phyloP scores from a whole-genome alignment of 257 asterid genomes.

The Solanum chmielewskii region DNA sequence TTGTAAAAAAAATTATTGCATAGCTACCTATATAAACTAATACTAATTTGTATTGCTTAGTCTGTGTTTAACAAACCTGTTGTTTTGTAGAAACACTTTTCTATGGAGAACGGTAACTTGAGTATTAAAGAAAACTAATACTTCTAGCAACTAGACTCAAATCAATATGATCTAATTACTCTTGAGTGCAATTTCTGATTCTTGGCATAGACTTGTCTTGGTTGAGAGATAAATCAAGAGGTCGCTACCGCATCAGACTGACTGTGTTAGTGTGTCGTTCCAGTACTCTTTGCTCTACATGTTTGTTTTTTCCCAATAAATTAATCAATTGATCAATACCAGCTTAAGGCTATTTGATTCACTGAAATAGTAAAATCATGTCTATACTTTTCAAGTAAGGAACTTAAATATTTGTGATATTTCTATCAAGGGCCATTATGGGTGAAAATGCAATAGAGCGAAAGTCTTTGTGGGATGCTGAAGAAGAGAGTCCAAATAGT shows the following conservation, averaged over 20 bases:
- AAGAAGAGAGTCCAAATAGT: not conserved
- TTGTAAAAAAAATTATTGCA: not conserved
- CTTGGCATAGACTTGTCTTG: not conserved
- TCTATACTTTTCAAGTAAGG: not conserved
- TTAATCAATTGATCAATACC: not conserved
- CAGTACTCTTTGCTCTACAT: not conserved
- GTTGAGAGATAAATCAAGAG: not conserved
- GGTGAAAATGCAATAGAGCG: slow-evolving; percentile 4
- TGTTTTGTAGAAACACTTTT: not conserved
- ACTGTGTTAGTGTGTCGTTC: not conserved
- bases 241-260: not conserved
- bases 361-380: not conserved
- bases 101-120: not conserved
- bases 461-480: slow-evolving; percentile 7
- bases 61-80: not conserved
- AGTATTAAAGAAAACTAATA: not conserved
- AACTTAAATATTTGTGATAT: not conserved
- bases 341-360: not conserved
- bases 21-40: not conserved
- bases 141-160: not conserved
- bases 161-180: not conserved
- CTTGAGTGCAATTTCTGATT: not conserved
- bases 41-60: not conserved
- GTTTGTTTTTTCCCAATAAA: not conserved
- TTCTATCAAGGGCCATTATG: not conserved